Evolutionary conservation across 352 stramenopile species (phyloP).

Genomic region (Globisporangium orthogonon): DNA sequence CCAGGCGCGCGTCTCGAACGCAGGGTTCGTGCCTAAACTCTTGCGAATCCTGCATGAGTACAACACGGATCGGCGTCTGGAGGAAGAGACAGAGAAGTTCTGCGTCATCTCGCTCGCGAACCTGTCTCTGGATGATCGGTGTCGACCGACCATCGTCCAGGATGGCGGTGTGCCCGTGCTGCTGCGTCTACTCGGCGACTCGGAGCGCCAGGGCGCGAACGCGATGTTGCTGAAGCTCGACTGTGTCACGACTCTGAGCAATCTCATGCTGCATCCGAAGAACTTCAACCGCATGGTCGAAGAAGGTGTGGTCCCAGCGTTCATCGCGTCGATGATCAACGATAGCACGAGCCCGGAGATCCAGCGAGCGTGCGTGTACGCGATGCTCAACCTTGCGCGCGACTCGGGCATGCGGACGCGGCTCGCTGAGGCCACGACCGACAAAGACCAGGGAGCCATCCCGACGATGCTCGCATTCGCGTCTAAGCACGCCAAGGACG

Average conservation of each 20-base stretch:
- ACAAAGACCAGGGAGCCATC: constrained; percentile 40
- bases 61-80: constrained; percentile 12
- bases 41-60: constrained; percentile 36
- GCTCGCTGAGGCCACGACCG: constrained; percentile 37
- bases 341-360: constrained; percentile 47
- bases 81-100: constrained; percentile 65
- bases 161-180: constrained; percentile 55
- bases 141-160: constrained; percentile 47
- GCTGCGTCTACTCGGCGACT: constrained; percentile 35
- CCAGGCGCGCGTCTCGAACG: constrained; percentile 42
- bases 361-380: constrained; percentile 70
- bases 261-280: constrained; percentile 74
- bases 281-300: constrained; percentile 75
- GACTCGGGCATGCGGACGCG: constrained; percentile 68
- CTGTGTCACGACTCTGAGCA: constrained; percentile 75
- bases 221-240: constrained; percentile 62
- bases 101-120: constrained; percentile 65
- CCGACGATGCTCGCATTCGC: constrained; percentile 61
- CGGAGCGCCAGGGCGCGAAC: constrained; percentile 10
- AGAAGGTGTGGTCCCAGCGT: constrained; percentile 66
- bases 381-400: constrained; percentile 68
- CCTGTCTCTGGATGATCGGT: constrained; percentile 67
- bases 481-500: constrained; percentile 43
- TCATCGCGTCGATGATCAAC: constrained; percentile 58
- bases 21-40: constrained; percentile 48